Evolutionary conservation across 1,139 yeast species (phyloP).

Genomic region (Tardiomyces blankii): DNA sequence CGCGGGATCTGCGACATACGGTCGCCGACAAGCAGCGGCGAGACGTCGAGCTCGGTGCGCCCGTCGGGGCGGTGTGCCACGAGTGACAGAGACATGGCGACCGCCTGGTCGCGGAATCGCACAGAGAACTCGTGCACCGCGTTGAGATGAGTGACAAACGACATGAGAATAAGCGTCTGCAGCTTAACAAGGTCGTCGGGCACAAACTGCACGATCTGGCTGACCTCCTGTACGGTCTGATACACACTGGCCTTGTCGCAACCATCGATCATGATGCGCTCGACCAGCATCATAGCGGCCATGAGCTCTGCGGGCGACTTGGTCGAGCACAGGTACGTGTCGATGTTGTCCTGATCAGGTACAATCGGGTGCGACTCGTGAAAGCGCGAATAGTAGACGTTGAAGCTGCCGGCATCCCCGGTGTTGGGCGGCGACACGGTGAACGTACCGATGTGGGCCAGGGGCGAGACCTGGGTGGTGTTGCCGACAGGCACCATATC

Average conservation of each 20-base stretch:
- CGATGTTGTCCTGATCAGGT: background rate
- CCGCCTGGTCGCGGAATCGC: background rate
- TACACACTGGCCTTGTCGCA: background rate
- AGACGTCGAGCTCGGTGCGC: background rate
- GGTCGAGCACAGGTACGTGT: background rate
- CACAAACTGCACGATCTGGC: background rate
- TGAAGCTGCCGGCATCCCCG: background rate
- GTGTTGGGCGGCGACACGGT: background rate
- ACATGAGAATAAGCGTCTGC: background rate
- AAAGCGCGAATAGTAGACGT: background rate
- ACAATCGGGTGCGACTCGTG: background rate
- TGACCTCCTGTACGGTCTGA: background rate
- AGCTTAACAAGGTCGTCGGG: background rate
- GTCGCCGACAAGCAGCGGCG: background rate
- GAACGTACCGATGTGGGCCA: background rate
- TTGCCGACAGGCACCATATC: background rate
- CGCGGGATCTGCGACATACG: background rate
- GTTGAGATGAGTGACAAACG: background rate
- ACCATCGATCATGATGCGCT: background rate
- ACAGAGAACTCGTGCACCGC: background rate
- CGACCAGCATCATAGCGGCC: background rate
- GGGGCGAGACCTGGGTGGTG: background rate
- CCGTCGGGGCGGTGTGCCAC: background rate
- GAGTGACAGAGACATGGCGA: background rate
- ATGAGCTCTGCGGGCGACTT: background rate